These are phyloP conservation scores for Kalaharituber pfeilii DNA, from an alignment of 2,329 filamentous ascomycete genomes.

Conservation along the genomic window DNA sequence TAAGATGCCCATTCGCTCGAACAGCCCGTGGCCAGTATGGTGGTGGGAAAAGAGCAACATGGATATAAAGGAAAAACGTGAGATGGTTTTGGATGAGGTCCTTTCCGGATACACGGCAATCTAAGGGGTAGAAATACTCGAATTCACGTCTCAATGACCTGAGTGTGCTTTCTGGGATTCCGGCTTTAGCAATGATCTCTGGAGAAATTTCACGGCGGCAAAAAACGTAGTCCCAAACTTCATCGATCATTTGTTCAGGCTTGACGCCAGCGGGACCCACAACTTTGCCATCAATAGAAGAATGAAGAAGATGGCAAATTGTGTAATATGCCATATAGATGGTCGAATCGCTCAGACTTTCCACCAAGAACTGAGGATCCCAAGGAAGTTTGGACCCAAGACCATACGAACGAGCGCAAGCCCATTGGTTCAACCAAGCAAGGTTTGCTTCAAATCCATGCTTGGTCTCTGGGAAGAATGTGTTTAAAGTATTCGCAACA, in stretches of 20 bases:
- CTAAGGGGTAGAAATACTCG: conserved; percentile 91
- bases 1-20: conserved; percentile 78
- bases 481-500: conserved; percentile 56
- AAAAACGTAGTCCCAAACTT: conserved; percentile 95
- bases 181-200: conserved; percentile 44
- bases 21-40: conserved; percentile 79
- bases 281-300: conserved; percentile 66
- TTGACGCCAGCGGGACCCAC: conserved; percentile 51
- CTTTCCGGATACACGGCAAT: conserved; percentile 76
- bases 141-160: conserved; percentile 77
- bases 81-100: conserved; percentile 87
- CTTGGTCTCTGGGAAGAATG: conserved; percentile 59
- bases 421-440: conserved; percentile 90
- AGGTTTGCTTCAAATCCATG: conserved; percentile 71
- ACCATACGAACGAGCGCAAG: conserved; percentile 78
- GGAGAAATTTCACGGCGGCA: conserved; percentile 53
- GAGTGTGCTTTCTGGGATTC: conserved; percentile 56
- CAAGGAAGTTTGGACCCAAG: conserved; percentile 88
- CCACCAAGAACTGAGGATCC: conserved; percentile 79
- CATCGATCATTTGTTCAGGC: conserved; percentile 78
- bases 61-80: conserved; percentile 89
- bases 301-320: conserved; percentile 50
- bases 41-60: conserved; percentile 70
- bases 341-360: conserved; percentile 79
- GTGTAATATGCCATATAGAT: conserved; percentile 80